A percentile compares a stretch with the other conserved stretches of the same genome.
phyloP scores from a whole-genome alignment of 2,329 filamentous ascomycete genomes.

The Aschersonia sp. region DNA sequence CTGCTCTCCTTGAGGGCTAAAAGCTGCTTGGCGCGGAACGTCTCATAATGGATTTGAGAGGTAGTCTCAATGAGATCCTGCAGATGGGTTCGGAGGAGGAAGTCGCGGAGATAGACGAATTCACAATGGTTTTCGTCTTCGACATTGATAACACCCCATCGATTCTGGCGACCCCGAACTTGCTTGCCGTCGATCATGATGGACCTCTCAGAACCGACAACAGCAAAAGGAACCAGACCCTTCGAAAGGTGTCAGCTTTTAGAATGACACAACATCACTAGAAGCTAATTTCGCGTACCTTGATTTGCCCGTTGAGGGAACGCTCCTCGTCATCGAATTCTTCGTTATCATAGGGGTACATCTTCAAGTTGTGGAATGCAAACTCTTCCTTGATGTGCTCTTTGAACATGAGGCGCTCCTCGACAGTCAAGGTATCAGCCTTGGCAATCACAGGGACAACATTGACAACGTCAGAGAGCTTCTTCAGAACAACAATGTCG shows the following conservation, averaged over 20 bases:
- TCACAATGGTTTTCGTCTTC: slow-evolving; percentile 99
- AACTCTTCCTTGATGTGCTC: slow-evolving; percentile 99
- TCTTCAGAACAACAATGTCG: slow-evolving; percentile 98
- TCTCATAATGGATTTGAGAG: slow-evolving; percentile 99
- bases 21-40: slow-evolving; percentile 98
- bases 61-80: slow-evolving; percentile 99
- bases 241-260: slow-evolving; percentile 2
- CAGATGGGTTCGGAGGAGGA: slow-evolving; percentile 93
- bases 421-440: slow-evolving; percentile 86
- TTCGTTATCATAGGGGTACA: slow-evolving; percentile 99
- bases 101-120: slow-evolving; percentile 96
- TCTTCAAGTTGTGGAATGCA: slow-evolving; percentile 98
- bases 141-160: slow-evolving; percentile 98
- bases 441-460: slow-evolving; percentile 98
- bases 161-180: slow-evolving; percentile 94
- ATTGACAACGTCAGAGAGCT: slow-evolving; percentile 97
- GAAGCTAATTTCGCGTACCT: slow-evolving; percentile 41
- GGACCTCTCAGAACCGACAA: slow-evolving; percentile 94
- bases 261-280: background rate
- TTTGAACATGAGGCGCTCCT: slow-evolving; percentile 95
- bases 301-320: slow-evolving; percentile 86
- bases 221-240: slow-evolving; percentile 92
- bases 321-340: slow-evolving; percentile 97
- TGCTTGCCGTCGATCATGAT: slow-evolving; percentile 97
- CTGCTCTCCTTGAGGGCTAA: slow-evolving; percentile 97